Evolutionary conservation across 2,329 filamentous ascomycete species (phyloP), one percentile per base, ranked within the genome.

Genomic region (Coniochaeta pulveracea): DNA sequence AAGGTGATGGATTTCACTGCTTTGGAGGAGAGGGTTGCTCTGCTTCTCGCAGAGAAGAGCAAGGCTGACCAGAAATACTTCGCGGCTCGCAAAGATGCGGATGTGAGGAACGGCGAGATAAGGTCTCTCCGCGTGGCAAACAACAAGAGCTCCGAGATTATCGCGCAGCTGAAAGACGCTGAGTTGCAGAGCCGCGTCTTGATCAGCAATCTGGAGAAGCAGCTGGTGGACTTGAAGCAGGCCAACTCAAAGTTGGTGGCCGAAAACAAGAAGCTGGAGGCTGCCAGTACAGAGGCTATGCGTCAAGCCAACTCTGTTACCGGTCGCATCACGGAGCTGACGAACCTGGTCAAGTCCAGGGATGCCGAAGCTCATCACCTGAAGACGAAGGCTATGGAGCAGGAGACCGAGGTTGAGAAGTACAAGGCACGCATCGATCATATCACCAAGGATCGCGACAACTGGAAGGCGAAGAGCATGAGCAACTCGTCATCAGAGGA

Each of bases 41-140:
- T 82, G 16, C 61, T 93, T 14, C 75, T 74, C 25, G 84, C 85
- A 1, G 86, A 98, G 57, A 98, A 98, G 62, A 78, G 80, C 43
- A 96, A 95, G 57, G 89, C 89, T 2, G 91, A 98, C 49, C 89
- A 96, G 51, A 96, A 96, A 57, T 98, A 93, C 53, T 96, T 96
- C 55, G 85, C 84, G 1, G 85, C 88, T 7, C 86, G 93, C 67
- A 95, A 94, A 53, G 81, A 88, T 45, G 93, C 89, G 50, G 89
- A 96, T 49, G 79, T 82, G 27, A 72, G 85, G 33, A 80, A 86
- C 37, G 69, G 73, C 37, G 89, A 96, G 57, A 79, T 93, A 29
- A 72, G 83, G 44, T 72, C 79, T 4, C 62, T 95, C 37, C 77
- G 85, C 39, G 69, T 76, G 40, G 88, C 96, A 54, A 93, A 89